These are phyloP conservation scores for Kondoa malvinella DNA, from an alignment of 768 basidiomycete genomes.

Conservation along the genomic window DNA sequence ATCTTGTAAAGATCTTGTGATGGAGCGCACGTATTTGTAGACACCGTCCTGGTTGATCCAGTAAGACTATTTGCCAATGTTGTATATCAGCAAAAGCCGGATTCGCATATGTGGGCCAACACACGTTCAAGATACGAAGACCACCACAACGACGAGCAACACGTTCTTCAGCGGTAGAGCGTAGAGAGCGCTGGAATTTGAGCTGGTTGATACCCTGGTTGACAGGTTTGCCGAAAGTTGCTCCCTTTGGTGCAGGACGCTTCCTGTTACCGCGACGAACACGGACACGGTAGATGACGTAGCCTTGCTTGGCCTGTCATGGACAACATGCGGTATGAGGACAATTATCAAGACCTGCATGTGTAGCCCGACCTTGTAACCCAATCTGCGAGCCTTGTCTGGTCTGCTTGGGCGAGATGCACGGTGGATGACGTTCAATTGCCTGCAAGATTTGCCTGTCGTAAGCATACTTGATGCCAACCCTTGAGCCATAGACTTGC, in stretches of 20 bases:
- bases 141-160: constrained; percentile 93
- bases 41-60: constrained; percentile 60
- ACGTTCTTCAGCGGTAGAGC: constrained; percentile 91
- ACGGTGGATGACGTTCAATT: constrained; percentile 93
- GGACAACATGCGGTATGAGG: neutral
- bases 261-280: constrained; percentile 98
- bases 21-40: constrained; percentile 29
- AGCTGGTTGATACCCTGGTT: constrained; percentile 99
- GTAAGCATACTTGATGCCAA: neutral
- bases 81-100: neutral
- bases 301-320: constrained; percentile 78
- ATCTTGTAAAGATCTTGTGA: too few species aligned
- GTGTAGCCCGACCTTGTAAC: constrained; percentile 53
- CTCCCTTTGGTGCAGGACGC: constrained; percentile 96
- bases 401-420: constrained; percentile 95
- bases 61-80: constrained; percentile 49
- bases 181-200: constrained; percentile 86
- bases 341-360: neutral
- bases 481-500: neutral
- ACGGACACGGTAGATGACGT: constrained; percentile 90
- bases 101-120: constrained; percentile 12
- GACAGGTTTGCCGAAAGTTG: constrained; percentile 97
- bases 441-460: constrained; percentile 82
- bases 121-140: constrained; percentile 69
- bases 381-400: constrained; percentile 94